phyloP scores from a whole-genome alignment of 352 stramenopile genomes.

The Phytophthora capsici region DNA sequence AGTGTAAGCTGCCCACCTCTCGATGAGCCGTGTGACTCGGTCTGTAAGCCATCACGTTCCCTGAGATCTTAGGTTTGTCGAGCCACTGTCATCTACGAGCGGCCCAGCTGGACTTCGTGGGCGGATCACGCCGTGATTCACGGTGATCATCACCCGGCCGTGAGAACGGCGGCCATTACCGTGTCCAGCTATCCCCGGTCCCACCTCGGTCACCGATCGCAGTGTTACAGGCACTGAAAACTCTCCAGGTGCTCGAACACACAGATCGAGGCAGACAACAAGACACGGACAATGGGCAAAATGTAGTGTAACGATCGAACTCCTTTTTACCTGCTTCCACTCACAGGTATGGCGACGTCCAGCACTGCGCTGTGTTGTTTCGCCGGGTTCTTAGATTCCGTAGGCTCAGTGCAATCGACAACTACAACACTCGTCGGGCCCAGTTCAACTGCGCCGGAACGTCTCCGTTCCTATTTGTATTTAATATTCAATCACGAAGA shows the following conservation, averaged over 20 bases:
- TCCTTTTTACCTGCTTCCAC: too few relatives aligned
- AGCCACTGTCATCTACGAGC: conserved; percentile 20
- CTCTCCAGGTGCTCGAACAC: conserved; percentile 9
- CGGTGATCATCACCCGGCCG: background rate
- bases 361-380: too few relatives aligned
- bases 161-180: background rate
- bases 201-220: conserved; percentile 20
- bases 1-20: conserved; percentile 22
- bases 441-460: too few relatives aligned
- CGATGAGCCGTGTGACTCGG: conserved; percentile 34
- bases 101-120: conserved; percentile 9
- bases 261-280: background rate
- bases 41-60: conserved; percentile 30
- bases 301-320: too few relatives aligned
- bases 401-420: too few relatives aligned
- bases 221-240: conserved; percentile 21
- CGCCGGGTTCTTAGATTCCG: too few relatives aligned
- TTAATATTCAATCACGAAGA: too few relatives aligned
- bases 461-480: too few relatives aligned
- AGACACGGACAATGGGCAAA: too few relatives aligned
- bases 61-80: conserved; percentile 33
- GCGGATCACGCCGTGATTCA: too few relatives aligned
- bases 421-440: too few relatives aligned
- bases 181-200: background rate
- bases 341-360: too few relatives aligned